Conservation (phyloP, 2,329 filamentous ascomycete species). For the Colletotrichum melonis region DNA sequence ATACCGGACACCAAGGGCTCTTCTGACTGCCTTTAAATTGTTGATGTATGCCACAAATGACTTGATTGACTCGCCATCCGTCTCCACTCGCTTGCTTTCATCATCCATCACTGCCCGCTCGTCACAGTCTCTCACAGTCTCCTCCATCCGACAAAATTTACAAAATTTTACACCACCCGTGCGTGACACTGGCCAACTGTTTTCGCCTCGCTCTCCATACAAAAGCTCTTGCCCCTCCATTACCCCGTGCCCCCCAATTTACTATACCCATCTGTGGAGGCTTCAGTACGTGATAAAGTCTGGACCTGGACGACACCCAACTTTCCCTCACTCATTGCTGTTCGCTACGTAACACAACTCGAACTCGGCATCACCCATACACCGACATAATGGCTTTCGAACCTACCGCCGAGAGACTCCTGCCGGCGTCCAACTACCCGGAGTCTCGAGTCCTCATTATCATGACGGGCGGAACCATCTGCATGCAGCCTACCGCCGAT, state of each 20-base stretch:
- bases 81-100: conserved; percentile 36
- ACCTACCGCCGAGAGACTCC: conserved; percentile 18
- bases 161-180: conserved; percentile 31
- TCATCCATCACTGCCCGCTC: conserved; percentile 30
- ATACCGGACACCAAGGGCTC: conserved; percentile 6
- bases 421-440: conserved; percentile 53
- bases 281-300: conserved; percentile 19
- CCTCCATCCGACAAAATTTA: conserved; percentile 33
- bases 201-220: conserved; percentile 27
- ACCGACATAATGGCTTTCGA: conserved; percentile 24
- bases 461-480: conserved; percentile 91
- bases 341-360: background rate
- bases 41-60: conserved; percentile 14
- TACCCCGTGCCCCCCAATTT: conserved; percentile 32
- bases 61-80: conserved; percentile 33
- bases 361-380: background rate
- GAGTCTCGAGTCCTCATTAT: conserved; percentile 89
- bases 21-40: conserved; percentile 2
- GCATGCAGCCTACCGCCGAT: conserved; percentile 85
- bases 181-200: conserved; percentile 26
- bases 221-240: conserved; percentile 31
- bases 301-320: conserved; percentile 2
- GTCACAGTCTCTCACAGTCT: conserved; percentile 16
- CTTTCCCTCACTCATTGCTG: background rate
- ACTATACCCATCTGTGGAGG: conserved; percentile 24